Evolutionary conservation across 139 green algal genomes (phyloP), one percentile per base, ranked within the genome.

Genomic region (Chlamydomonas urium): DNA sequence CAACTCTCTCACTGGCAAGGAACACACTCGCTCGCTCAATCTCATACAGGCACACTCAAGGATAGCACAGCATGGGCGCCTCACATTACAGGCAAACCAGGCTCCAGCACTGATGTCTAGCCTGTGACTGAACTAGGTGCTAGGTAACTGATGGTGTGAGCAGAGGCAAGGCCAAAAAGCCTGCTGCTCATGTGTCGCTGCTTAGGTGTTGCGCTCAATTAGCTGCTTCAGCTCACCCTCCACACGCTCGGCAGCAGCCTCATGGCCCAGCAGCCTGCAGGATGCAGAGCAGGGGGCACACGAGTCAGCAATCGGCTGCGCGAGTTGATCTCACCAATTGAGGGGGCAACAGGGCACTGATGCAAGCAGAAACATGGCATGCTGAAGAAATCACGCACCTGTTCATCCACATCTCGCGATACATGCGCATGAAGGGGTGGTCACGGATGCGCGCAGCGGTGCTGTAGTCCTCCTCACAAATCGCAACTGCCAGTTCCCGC

Each of bases 401-500:
- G n/a, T 63, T 31, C 6, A 21, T 36, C 6, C 21, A 63, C n/a
- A 63, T 14, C 53, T 63, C 60, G 21, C 29, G n/a, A 26, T 67
- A 67, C 60, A 45, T 21, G 21, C n/a, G 23, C 60, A 67, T 47
- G 60, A 32, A 45, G 8, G 60, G 60, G 29, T 67, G 88, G 74
- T 93, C 88, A n/a, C 88, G 59, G 10, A 92, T 76, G 4, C 75
- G 61, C 5, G 77, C 71, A 0, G 80, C 80, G 0, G 50, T 33
- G 1, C 31, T 59, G 47, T 89, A 90, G 71, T 90, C 79, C 73
- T 90, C 85, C 48, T 89, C 81, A 2, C 47, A 38, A 23, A 90
- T 62, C 3, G 85, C 83, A 10, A 91, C 76, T 31, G 75, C 69
- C 78, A 93, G 85, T 75, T 93, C 84, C 32, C 85, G 78, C 70